Evolutionary conservation across 2,329 filamentous ascomycete genomes (phyloP), one percentile per base, ranked within the genome.

Genomic region (Ophiostoma ulmi): DNA sequence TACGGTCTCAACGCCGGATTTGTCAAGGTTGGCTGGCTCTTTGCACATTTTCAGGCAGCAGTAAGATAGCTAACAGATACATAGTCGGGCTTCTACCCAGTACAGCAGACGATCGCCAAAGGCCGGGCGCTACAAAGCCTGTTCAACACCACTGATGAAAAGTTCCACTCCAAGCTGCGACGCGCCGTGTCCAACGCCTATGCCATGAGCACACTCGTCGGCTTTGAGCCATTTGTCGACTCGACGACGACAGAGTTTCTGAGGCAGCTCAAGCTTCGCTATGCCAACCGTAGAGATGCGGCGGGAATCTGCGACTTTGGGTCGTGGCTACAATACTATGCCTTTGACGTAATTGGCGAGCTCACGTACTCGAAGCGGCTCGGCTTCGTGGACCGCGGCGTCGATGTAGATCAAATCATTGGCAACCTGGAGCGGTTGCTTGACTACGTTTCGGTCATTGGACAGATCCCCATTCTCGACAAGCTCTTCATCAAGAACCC

Each of bases 161-260:
- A 20, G 17, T 55, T 55, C 41, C 66, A 68, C 26, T 26, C 66
- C 41, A 55, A 41, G 52, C 55, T 75, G 10, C 71, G 71, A 20
- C 69, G 71, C 26, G 73, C 74, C 5, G 70, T 76, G 7, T 68
- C 74, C 6, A 68, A 41, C 61, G 71, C 72, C 2, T 76, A 75
- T 26, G 74, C 75, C 1, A 74, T 76, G 73, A 75, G 68, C 22
- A 73, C 71, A 1, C 71, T 76, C 6, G 71, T 75, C 11, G 36
- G 71, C 11, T 75, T 74, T 26, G 75, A 76, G 65, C 74, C 74
- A 1, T 67, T 72, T 7, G 72, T 76, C 1, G 73, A 76, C 67
- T 69, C 58, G 11, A 74, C 74, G 10, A 73, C 73, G 5, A 55
- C 66, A 1, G 69, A 67, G 2, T 75, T 76, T 68, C 77, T 79